phyloP scores from a whole-genome alignment of 352 stramenopile species.

The Globisporangium solare region DNA sequence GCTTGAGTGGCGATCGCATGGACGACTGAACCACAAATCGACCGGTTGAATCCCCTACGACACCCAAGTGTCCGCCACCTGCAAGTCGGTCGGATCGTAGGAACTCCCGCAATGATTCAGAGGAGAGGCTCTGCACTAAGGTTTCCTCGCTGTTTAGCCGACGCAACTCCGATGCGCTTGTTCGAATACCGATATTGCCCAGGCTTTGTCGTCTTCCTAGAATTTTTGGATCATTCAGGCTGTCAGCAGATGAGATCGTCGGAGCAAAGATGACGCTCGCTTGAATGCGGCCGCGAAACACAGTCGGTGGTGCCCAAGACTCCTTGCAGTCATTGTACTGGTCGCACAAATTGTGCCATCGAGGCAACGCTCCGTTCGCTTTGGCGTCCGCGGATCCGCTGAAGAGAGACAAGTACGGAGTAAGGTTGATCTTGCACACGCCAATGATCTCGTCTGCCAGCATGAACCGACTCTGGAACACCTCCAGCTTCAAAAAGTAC shows the following conservation, averaged over 20 bases:
- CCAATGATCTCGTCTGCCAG: constrained; percentile 68
- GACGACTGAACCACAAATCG: constrained; percentile 25
- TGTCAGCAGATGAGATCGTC: constrained; percentile 46
- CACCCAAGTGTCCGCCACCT: constrained; percentile 18
- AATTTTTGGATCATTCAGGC: constrained; percentile 38
- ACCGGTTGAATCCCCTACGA: constrained; percentile 15
- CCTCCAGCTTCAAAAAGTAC: constrained; percentile 76
- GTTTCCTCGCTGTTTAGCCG: constrained; percentile 31
- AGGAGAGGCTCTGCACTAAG: constrained; percentile 49
- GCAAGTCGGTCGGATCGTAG: constrained; percentile 35
- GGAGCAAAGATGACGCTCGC: constrained; percentile 76
- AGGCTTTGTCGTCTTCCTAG: constrained; percentile 35
- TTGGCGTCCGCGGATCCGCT: constrained; percentile 78
- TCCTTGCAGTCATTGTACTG: constrained; percentile 86
- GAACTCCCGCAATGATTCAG: constrained; percentile 55
- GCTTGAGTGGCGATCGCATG: constrained; percentile 6
- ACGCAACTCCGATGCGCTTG: constrained; percentile 20
- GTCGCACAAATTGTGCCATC: constrained; percentile 85
- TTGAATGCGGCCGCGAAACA: constrained; percentile 76
- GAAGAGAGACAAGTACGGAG: constrained; percentile 73
- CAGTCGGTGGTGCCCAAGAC: constrained; percentile 77
- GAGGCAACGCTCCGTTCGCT: constrained; percentile 68
- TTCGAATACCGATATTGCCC: background rate
- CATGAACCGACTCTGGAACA: constrained; percentile 85
- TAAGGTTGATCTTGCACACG: constrained; percentile 84